Conservation (phyloP, 2,329 filamentous ascomycete species). For the Aspergillus proliferans region DNA sequence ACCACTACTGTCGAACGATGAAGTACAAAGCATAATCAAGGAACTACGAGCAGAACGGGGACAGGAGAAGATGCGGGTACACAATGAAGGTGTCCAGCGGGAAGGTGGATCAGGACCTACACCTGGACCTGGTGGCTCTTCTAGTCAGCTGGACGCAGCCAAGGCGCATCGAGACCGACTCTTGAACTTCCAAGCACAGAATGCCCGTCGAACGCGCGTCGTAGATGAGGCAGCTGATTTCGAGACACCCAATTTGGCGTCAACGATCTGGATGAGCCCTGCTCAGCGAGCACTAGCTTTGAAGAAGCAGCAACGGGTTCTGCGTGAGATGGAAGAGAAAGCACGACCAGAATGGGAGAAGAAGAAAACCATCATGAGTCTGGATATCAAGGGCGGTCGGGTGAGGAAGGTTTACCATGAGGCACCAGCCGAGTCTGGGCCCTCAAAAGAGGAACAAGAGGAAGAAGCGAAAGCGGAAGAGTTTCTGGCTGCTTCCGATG, state of each 20-base stretch:
- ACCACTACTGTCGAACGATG: slow-evolving; percentile 62
- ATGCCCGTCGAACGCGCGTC: slow-evolving; percentile 74
- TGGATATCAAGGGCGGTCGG: slow-evolving; percentile 72
- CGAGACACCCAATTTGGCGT: slow-evolving; percentile 55
- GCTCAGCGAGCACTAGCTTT: slow-evolving; percentile 76
- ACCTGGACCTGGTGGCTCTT: slow-evolving; percentile 15
- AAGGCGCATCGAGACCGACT: slow-evolving; percentile 75
- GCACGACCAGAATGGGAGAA: slow-evolving; percentile 84
- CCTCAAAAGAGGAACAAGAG: slow-evolving; percentile 16
- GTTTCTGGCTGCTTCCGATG: slow-evolving; percentile 10
- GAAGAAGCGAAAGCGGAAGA: slow-evolving; percentile 16
- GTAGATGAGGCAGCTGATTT: slow-evolving; percentile 78
- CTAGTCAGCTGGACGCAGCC: slow-evolving; percentile 60
- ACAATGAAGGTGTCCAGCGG: slow-evolving; percentile 52
- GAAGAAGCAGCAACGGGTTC: slow-evolving; percentile 75
- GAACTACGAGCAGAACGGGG: slow-evolving; percentile 80
- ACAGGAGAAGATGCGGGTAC: slow-evolving; percentile 74
- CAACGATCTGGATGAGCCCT: slow-evolving; percentile 77
- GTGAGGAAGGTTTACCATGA: slow-evolving; percentile 54
- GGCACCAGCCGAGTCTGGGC: slow-evolving; percentile 19
- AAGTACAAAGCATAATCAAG: slow-evolving; percentile 79
- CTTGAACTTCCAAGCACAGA: slow-evolving; percentile 76
- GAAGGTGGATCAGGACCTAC: slow-evolving; percentile 26
- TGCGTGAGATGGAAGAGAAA: slow-evolving; percentile 83
- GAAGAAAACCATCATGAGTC: slow-evolving; percentile 73